Evolutionary conservation across 2,329 filamentous ascomycete species (phyloP).

Genomic region (Byssochlamys sp.): DNA sequence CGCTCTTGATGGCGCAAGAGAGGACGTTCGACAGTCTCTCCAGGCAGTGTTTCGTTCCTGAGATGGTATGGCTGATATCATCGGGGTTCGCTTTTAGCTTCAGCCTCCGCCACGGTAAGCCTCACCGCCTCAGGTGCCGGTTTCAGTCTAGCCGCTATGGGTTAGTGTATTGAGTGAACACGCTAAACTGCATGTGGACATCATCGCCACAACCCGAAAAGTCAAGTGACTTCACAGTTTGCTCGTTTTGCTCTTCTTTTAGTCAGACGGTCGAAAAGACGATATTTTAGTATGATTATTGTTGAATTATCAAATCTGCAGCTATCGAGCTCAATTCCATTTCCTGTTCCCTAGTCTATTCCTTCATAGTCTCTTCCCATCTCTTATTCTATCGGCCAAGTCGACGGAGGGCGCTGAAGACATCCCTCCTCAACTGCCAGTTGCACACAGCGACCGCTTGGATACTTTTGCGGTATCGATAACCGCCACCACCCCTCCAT

Average conservation of each 20-base stretch:
- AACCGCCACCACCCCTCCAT: neutral
- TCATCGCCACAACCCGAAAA: neutral
- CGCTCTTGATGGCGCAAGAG: neutral
- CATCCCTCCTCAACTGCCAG: neutral
- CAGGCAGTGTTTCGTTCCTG: neutral
- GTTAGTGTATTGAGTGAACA: neutral
- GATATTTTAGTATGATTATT: neutral
- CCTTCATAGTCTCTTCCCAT: neutral
- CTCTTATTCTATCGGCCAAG: neutral
- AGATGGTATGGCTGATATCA: slow-evolving; percentile 13
- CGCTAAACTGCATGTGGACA: slow-evolving; percentile 1
- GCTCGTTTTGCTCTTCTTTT: neutral
- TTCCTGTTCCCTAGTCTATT: neutral
- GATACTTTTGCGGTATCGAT: slow-evolving; percentile 1
- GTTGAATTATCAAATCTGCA: neutral
- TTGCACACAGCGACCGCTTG: neutral
- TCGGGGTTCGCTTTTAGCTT: slow-evolving; percentile 1
- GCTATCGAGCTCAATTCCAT: neutral
- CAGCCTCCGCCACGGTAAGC: neutral
- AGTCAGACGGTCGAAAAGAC: neutral
- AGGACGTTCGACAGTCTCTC: neutral
- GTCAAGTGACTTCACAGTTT: neutral
- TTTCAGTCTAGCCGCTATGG: neutral
- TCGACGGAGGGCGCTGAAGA: neutral
- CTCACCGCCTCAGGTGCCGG: slow-evolving; percentile 8